A percentile compares a stretch with the other conserved stretches of the same genome.
Conservation (phyloP, 176 grass and related monocot species). For the Metroxylon sagu region DNA sequence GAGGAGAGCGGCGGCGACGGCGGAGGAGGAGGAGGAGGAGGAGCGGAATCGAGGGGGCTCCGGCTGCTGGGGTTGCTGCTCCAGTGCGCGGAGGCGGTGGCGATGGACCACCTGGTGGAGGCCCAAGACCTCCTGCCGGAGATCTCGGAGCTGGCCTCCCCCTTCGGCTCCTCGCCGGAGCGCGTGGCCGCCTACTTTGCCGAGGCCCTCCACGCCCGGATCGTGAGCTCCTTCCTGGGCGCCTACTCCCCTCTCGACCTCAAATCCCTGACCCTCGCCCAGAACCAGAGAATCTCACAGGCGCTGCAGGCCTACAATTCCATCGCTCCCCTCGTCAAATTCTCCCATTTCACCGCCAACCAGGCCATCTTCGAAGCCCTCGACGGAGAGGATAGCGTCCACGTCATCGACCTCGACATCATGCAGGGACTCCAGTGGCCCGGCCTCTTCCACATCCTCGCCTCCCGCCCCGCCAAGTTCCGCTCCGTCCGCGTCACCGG, state of each 20-base stretch:
- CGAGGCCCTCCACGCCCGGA: conserved; percentile 63
- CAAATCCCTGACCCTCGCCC: conserved; percentile 22
- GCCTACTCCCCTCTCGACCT: conserved; percentile 49
- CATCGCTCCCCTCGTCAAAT: conserved; percentile 79
- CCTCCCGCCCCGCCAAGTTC: conserved; percentile 41
- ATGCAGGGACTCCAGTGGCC: conserved; percentile 97
- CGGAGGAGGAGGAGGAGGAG: not conserved
- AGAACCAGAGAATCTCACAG: conserved; percentile 37
- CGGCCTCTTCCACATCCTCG: conserved; percentile 80
- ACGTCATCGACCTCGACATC: conserved; percentile 83
- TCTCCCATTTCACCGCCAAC: conserved; percentile 96
- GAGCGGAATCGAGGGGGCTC: conserved; percentile 42
- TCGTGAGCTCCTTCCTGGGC: conserved; percentile 73
- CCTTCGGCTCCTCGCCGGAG: conserved; percentile 75
- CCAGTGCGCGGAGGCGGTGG: conserved; percentile 72
- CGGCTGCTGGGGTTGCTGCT: conserved; percentile 52
- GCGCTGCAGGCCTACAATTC: conserved; percentile 78
- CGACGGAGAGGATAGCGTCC: conserved; percentile 49
- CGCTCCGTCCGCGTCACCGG: conserved; percentile 70
- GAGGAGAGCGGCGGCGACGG: not conserved
- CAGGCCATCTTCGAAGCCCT: conserved; percentile 82
- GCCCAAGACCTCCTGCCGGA: conserved; percentile 65
- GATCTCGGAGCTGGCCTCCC: conserved; percentile 75
- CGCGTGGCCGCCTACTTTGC: conserved; percentile 84
- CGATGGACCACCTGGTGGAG: conserved; percentile 45